Evolutionary conservation across 108 stramenopile species (phyloP), one percentile per base, ranked within the genome.

Genomic region (Cyclostephanos invisitatus): DNA sequence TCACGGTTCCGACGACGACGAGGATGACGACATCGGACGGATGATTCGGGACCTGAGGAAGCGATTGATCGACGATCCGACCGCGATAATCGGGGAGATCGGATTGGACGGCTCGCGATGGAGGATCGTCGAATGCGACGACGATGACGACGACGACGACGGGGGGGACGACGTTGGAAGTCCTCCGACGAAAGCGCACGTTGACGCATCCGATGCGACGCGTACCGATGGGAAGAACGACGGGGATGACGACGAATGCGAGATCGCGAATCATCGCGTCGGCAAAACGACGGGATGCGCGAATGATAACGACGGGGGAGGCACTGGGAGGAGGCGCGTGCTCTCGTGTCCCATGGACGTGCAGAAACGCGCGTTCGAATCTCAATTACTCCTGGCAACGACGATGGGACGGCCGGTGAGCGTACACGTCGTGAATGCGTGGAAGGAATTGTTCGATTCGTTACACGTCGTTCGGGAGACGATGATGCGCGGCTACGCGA

Each of bases 1-100:
- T n/a, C n/a, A n/a, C n/a, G n/a, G n/a, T n/a, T n/a, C n/a, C 29
- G 17, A 47, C 35, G 22, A 55, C 25, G 64, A 14, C 29, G 55
- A 55, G 8, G 35, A 14, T 6, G 73, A 72, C 9, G 59, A 67
- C 28, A 57, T 62, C 20, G 59, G 50, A 9, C 91, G 93, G 93
- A 35, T 88, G 70, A 81, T 29, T 57, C 91, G n/a, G n/a, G n/a
- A n/a, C n/a, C n/a, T n/a, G n/a, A n/a, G n/a, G 58, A 86, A 77
- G 67, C 29, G 72, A 4, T 55, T 94, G 10, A 17, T 47, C 35
- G 18, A 56, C 8, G 42, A 82, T 37, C 91, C 90, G n/a, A 50
- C 80, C 40, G 70, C 87, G 25, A 83, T 84, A 17, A 89, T 95
- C 5, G 94, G 94, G 17, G 94, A 95, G 82, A 91, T 95, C 66